Evolutionary conservation across 805 yeast genomes (phyloP), one percentile per base, ranked within the genome.

Genomic region (Candida xyloterini): DNA sequence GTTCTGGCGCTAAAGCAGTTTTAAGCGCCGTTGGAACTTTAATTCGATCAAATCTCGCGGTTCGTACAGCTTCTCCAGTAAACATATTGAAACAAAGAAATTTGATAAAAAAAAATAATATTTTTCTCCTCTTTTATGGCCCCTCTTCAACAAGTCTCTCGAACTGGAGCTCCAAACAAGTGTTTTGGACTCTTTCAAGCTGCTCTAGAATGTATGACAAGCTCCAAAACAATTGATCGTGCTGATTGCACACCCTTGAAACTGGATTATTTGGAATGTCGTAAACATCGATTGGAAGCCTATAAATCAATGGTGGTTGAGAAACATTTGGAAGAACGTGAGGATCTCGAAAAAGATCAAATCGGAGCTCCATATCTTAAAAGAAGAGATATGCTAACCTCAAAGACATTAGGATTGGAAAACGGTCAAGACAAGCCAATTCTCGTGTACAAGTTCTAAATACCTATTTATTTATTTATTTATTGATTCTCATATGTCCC

Each of bases 1-100:
- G 98, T 58, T 93, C 99, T 7, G 74, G 73, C 0, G 90, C 81
- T 35, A 80, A 51, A 1, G 69, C 56, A 8, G 51, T 55, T 10
- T 25, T 15, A 1, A 37, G 21, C 27, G 21, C 23, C 22, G 41
- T 37, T 3, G 41, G 35, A 7, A 37, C 41, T 16, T 26, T 14
- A n/a, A 37, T 10, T 18, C 32, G 15, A 27, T 37, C 41, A 20
- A 37, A 27, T 27, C 35, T 26, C 10, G 35, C 41, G 15, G 14
- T 15, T 21, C 32, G 18, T 10, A 13, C 11, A 8, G 41, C 24
- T 5, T 30, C 35, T 10, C 41, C 41, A 26, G 35, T 25, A 18
- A 27, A 37, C 31, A 16, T 27, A 36, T 11, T 16, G 18, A 15
- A 27, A 20, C n/a, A 15, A 27, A 31, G 14, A 31, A 13, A 20